These are phyloP conservation scores for Cantharellus cinnabarinus DNA, from an alignment of 768 basidiomycete species.

Conservation along the genomic window DNA sequence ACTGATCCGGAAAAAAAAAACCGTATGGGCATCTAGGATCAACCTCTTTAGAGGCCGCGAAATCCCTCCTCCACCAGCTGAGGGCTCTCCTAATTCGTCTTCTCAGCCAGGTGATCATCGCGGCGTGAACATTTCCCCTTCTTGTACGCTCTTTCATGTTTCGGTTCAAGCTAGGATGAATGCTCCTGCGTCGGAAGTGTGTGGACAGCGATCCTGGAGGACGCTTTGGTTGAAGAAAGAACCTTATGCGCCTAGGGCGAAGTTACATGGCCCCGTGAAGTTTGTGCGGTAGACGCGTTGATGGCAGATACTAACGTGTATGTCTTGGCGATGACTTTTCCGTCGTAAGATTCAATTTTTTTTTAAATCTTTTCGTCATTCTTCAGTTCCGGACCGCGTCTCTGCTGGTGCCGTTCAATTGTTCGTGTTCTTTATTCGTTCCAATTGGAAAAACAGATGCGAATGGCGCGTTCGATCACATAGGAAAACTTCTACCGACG, in stretches of 20 bases:
- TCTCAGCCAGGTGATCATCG: background rate
- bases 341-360: too few species aligned
- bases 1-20: background rate
- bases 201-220: background rate
- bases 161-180: background rate
- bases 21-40: background rate
- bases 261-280: background rate
- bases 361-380: too few species aligned
- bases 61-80: background rate
- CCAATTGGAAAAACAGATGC: too few species aligned
- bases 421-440: too few species aligned
- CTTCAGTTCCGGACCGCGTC: too few species aligned
- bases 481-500: too few species aligned
- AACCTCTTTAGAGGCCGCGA: background rate
- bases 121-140: background rate
- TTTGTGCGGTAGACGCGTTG: too few species aligned
- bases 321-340: too few species aligned
- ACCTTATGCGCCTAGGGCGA: background rate
- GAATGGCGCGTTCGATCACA: too few species aligned
- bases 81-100: background rate
- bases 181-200: background rate
- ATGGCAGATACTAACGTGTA: too few species aligned
- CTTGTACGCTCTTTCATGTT: background rate
- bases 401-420: too few species aligned
- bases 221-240: background rate